Evolutionary conservation across 441 rosid species (phyloP), one percentile per base, ranked within the genome.

Genomic region (Adansonia grandidieri): DNA sequence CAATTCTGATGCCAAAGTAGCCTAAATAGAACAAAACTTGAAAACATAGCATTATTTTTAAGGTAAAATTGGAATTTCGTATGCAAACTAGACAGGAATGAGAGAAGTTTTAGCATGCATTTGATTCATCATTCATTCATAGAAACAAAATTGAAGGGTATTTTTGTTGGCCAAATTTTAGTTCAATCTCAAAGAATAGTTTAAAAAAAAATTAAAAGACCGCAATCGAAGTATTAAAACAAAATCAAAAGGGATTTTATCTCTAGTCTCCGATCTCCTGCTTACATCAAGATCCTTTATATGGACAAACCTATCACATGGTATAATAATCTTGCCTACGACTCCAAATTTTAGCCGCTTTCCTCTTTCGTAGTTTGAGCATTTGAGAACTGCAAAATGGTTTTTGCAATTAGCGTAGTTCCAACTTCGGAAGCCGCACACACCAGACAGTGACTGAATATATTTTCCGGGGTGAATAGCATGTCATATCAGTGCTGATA

Each of bases 131-230:
- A 53, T 53, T 71, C 64, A 54, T 37, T 56, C 75, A 4, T 69
- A 6, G 6, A 32, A 8, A 48, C 69, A 62, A 75, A 76, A 64
- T 58, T 14, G 19, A 44, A 73, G 40, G 76, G 17, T 58, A 17
- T 20, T 13, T 19, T 57, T 73, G 56, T 51, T 19, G 51, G 48
- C 70, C 17, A 37, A 50, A 64, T 22, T 48, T 47, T 75, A 74
- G 60, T 61, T 74, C 47, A 75, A 50, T 75, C 50, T 51, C 60
- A 75, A 75, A 75, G 71, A 75, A 75, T 62, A 74, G 8, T 1
- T 57, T 9, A 72, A 28, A 22, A 47, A 74, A 28, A 5, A 22
- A 10, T n/a, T n/a, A n/a, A n/a, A n/a, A n/a, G 24, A 6, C 42
- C 13, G 13, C 73, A 48, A 1, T 48, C 53, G 47, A 48, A 44